Evolutionary conservation across 2,329 filamentous ascomycete genomes (phyloP).

Genomic region (Cordyceps cateniannulata): DNA sequence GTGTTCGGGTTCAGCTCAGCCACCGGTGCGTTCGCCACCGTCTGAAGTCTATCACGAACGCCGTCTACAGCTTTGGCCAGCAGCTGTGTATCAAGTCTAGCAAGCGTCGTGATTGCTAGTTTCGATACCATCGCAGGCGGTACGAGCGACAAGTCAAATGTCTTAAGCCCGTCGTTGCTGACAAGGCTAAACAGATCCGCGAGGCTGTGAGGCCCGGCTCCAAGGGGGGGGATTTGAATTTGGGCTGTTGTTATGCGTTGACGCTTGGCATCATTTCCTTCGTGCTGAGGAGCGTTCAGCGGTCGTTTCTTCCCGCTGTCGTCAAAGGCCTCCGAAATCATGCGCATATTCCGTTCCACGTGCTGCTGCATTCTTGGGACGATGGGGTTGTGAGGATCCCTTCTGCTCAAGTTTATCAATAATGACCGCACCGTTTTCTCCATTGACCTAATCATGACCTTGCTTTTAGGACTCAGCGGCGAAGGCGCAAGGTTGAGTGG

Average conservation of each 20-base stretch:
- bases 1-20: slow-evolving; percentile 50
- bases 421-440: slow-evolving; percentile 86
- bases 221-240: slow-evolving; percentile 61
- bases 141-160: slow-evolving; percentile 77
- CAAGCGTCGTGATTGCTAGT: slow-evolving; percentile 74
- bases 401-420: slow-evolving; percentile 76
- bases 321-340: slow-evolving; percentile 71
- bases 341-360: slow-evolving; percentile 74
- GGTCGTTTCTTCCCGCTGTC: slow-evolving; percentile 73
- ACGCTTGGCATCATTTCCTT: slow-evolving; percentile 76
- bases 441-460: slow-evolving; percentile 85
- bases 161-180: slow-evolving; percentile 60
- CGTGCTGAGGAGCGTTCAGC: slow-evolving; percentile 61
- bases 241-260: slow-evolving; percentile 52
- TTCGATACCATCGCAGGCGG: slow-evolving; percentile 69
- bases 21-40: slow-evolving; percentile 39
- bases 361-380: slow-evolving; percentile 78
- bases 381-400: slow-evolving; percentile 74
- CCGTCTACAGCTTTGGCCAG: slow-evolving; percentile 68
- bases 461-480: slow-evolving; percentile 69
- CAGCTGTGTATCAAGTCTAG: slow-evolving; percentile 60
- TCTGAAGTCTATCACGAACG: slow-evolving; percentile 43
- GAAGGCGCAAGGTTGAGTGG: slow-evolving; percentile 74
- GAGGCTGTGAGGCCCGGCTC: slow-evolving; percentile 68
- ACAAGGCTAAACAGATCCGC: slow-evolving; percentile 85